These are phyloP conservation scores for Colletotrichum trifolii DNA, from an alignment of 2,329 filamentous ascomycete species.

Conservation along the genomic window DNA sequence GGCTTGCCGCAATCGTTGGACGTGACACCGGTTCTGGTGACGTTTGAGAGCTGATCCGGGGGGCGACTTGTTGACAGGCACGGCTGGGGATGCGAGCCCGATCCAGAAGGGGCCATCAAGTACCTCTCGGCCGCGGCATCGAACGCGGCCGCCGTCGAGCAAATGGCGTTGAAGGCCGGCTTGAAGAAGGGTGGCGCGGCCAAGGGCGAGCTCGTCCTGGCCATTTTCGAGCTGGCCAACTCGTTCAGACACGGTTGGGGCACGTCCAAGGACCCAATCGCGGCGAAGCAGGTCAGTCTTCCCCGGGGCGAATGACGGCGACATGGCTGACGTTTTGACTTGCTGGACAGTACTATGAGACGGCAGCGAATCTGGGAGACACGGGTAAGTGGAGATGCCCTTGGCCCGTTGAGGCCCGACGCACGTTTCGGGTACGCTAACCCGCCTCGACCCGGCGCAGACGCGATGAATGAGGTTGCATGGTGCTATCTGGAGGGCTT, in stretches of 20 bases:
- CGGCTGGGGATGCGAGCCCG: slow-evolving; percentile 86
- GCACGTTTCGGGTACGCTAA: slow-evolving; percentile 28
- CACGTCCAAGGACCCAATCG: slow-evolving; percentile 84
- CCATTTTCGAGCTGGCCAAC: slow-evolving; percentile 94
- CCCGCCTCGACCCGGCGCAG: slow-evolving; percentile 53
- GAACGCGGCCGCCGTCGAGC: slow-evolving; percentile 89
- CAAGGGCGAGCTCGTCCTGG: slow-evolving; percentile 95
- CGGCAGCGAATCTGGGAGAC: slow-evolving; percentile 94
- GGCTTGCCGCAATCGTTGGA: not conserved
- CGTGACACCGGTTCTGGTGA: slow-evolving; percentile 11
- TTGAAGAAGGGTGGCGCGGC: slow-evolving; percentile 93
- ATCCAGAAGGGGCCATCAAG: slow-evolving; percentile 78
- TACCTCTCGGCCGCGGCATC: slow-evolving; percentile 91
- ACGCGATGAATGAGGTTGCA: slow-evolving; percentile 96
- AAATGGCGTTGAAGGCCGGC: slow-evolving; percentile 84
- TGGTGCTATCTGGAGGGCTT: slow-evolving; percentile 99
- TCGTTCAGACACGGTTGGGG: slow-evolving; percentile 97
- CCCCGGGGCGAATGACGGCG: not conserved
- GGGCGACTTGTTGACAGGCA: slow-evolving; percentile 67
- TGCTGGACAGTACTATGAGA: slow-evolving; percentile 86
- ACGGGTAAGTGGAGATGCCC: slow-evolving; percentile 64
- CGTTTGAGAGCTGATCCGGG: slow-evolving; percentile 9
- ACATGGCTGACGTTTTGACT: slow-evolving; percentile 2
- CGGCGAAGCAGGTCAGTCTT: slow-evolving; percentile 75
- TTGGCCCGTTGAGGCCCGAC: slow-evolving; percentile 27